These are phyloP conservation scores for Candida smagusa DNA, from an alignment of 1,139 yeast species.

Conservation along the genomic window DNA sequence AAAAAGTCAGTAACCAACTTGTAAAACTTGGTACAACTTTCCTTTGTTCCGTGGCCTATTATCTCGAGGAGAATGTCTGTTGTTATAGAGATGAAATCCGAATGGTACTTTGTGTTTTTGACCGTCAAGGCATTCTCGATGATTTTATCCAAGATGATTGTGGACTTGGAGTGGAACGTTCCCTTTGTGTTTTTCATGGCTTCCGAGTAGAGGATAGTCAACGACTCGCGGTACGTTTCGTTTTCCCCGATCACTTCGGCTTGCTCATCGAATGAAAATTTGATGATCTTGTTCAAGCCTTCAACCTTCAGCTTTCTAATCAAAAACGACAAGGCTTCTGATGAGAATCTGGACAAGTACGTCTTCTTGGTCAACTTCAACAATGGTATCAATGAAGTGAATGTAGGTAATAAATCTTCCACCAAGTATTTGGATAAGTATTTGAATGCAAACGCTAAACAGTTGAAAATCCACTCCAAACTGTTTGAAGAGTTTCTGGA, in stretches of 20 bases:
- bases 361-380: conserved; percentile 51
- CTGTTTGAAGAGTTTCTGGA: conserved; percentile 54
- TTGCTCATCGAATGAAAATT: conserved; percentile 50
- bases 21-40: conserved; percentile 50
- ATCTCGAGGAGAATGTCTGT: conserved; percentile 60
- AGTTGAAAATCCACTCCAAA: conserved; percentile 80
- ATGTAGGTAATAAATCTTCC: conserved; percentile 65
- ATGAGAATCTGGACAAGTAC: conserved; percentile 77
- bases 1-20: conserved; percentile 29
- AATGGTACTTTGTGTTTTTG: conserved; percentile 13
- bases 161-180: conserved; percentile 70
- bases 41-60: conserved; percentile 59
- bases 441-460: conserved; percentile 86
- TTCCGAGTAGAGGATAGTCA: conserved; percentile 65
- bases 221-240: conserved; percentile 50
- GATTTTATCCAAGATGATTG: conserved; percentile 45
- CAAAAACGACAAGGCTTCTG: conserved; percentile 85
- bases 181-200: conserved; percentile 71
- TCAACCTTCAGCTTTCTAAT: conserved; percentile 63
- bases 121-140: conserved; percentile 32
- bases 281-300: conserved; percentile 45
- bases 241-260: conserved; percentile 28
- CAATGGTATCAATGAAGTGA: conserved; percentile 61
- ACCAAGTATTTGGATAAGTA: conserved; percentile 67
- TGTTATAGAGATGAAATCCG: conserved; percentile 40